Base-by-base conservation (phyloP, 2,329 filamentous ascomycete species). In the Fusarium longipes region DNA sequence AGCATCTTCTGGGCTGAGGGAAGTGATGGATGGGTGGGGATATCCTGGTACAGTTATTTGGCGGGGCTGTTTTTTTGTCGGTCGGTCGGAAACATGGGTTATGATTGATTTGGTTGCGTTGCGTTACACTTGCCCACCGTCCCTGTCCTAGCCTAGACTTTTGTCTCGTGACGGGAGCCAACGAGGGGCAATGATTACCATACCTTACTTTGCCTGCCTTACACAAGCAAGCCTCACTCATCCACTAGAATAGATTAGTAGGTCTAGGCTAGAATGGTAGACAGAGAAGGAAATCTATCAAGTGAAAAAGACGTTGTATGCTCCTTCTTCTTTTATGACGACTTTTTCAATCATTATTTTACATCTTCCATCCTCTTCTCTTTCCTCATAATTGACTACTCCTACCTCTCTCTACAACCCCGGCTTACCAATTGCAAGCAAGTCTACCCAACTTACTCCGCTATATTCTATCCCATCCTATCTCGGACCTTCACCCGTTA, bases 151-250 rank as follows among this genome's bases (percentile, higher is more conserved):
- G 40, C 14, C 45, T 48, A 48, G 45, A 48, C 45, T 25, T n/a
- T n/a, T 67, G 57, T 67, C 65, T 68, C 54, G 50, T 65, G 64
- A n/a, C n/a, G n/a, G n/a, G n/a, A 63, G 66, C 69, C 65, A 71
- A 66, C 64, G 54, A 70, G 66, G 57, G 64, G 58, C 60, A 43
- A 59, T 54, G 56, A 69, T 72, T 69, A 48, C 20, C 44, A 47
- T 48, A 35, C 44, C 30, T 14, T 35, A 32, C 27, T 15, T 35
- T 48, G n/a, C 45, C 30, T 33, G 22, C 36, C n/a, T 24, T 42
- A 43, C 11, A 18, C 40, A 70, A 57, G 53, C 63, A 69, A 64
- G 60, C 65, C 54, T 68, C 60, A 57, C 57, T 60, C 60, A 64
- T 47, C 15, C 29, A 51, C 32, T 40, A 53, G 15, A 33, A 11